Conservation (phyloP, 108 stramenopile species). For the Nitzschia sp. region DNA sequence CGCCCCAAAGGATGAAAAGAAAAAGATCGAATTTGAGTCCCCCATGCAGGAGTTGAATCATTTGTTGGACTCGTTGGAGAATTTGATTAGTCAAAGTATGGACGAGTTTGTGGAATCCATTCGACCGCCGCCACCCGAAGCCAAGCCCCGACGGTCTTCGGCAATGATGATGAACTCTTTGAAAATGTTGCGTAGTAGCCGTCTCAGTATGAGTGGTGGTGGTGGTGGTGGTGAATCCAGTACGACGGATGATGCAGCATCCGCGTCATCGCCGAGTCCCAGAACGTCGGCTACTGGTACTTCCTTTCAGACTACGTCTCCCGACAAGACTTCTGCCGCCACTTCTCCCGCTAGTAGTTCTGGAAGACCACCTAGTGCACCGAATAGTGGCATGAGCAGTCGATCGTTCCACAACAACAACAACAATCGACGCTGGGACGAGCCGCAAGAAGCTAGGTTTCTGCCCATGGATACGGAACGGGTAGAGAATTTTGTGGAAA, state of each 20-base stretch:
- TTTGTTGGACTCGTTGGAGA: constrained; percentile 44
- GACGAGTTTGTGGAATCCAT: constrained; percentile 15
- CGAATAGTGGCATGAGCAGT: background rate
- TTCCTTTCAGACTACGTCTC: too few species aligned
- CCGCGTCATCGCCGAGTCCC: background rate
- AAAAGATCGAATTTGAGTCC: background rate
- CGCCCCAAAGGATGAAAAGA: background rate
- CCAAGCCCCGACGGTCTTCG: constrained; percentile 2
- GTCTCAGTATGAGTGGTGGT: background rate
- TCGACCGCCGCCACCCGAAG: constrained; percentile 8
- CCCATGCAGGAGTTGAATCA: constrained; percentile 45
- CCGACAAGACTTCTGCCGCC: too few species aligned
- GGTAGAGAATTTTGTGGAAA: constrained; percentile 57
- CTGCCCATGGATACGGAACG: constrained; percentile 43
- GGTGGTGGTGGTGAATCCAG: too few species aligned
- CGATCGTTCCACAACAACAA: background rate
- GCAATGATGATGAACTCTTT: constrained; percentile 9
- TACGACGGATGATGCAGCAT: background rate
- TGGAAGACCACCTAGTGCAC: background rate
- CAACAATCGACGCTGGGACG: background rate
- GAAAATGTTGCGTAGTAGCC: background rate
- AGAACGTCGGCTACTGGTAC: too few species aligned
- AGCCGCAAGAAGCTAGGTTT: constrained; percentile 28
- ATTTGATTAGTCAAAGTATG: constrained; percentile 30
- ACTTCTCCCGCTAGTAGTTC: background rate